A percentile compares a stretch with the other conserved stretches of the same genome.
These are phyloP conservation scores for Exophiala sideris DNA, from an alignment of 2,329 filamentous ascomycete species.

Conservation along the genomic window DNA sequence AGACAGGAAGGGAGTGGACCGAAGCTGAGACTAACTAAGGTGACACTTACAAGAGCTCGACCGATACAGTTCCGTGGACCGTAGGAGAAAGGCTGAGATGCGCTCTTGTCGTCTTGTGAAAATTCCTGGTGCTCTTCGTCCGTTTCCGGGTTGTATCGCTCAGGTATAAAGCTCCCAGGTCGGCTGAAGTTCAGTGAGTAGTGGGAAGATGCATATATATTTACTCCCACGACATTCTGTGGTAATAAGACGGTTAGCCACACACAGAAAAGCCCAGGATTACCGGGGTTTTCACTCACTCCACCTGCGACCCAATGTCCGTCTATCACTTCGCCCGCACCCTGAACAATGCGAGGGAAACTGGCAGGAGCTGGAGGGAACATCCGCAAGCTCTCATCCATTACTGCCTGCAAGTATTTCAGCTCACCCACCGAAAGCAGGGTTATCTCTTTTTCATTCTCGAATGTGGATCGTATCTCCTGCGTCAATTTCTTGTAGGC, in stretches of 20 bases:
- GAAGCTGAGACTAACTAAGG: slow-evolving; percentile 4
- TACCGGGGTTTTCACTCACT: slow-evolving; percentile 7
- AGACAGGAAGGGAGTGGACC: too few species aligned
- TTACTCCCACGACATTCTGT: too few species aligned
- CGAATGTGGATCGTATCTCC: slow-evolving; percentile 38
- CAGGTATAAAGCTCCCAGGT: too few species aligned
- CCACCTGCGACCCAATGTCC: slow-evolving; percentile 33
- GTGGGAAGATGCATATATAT: too few species aligned
- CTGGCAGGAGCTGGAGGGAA: slow-evolving; percentile 14
- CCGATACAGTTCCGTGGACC: slow-evolving; percentile 18
- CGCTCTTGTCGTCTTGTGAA: slow-evolving; percentile 6
- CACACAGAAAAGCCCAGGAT: too few species aligned
- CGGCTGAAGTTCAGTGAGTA: too few species aligned
- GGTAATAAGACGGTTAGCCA: too few species aligned
- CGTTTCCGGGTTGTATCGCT: slow-evolving; percentile 8
- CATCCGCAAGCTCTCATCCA: slow-evolving; percentile 18
- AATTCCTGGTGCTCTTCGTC: slow-evolving; percentile 4
- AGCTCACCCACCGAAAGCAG: slow-evolving; percentile 11
- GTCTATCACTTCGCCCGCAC: slow-evolving; percentile 34
- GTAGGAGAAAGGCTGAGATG: slow-evolving; percentile 13
- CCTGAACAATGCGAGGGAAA: slow-evolving; percentile 34
- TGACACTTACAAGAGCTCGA: too few species aligned
- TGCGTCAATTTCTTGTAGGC: slow-evolving; percentile 33
- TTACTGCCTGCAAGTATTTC: slow-evolving; percentile 17
- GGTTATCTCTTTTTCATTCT: slow-evolving; percentile 37